These are phyloP conservation scores for Paraphoma chrysanthemicola DNA, from an alignment of 2,329 filamentous ascomycete genomes.

Conservation along the genomic window DNA sequence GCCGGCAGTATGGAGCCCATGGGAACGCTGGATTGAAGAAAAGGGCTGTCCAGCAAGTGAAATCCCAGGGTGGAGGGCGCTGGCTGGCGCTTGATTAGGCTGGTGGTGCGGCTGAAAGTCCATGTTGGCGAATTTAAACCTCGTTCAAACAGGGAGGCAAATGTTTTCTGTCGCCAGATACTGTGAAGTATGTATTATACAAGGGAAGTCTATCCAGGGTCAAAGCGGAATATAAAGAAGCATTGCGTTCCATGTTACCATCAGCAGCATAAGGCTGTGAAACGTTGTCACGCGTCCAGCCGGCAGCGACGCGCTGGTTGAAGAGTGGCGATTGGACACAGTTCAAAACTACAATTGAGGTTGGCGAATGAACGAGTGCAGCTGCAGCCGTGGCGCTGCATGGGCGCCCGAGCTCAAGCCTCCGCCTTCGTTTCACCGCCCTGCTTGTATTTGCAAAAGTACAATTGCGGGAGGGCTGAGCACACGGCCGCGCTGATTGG, in stretches of 20 bases:
- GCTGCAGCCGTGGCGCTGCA: neutral
- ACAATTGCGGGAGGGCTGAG: neutral
- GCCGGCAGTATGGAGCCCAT: neutral
- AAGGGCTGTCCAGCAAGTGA: neutral
- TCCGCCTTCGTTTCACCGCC: neutral
- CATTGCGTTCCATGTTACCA: neutral
- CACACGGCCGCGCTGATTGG: neutral
- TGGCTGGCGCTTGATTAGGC: neutral
- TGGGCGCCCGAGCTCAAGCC: too few species aligned
- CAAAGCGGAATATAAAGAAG: neutral
- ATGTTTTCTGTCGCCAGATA: neutral
- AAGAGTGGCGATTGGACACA: slow-evolving; percentile 6
- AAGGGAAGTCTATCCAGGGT: neutral
- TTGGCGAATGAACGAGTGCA: neutral
- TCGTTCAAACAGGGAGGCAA: neutral
- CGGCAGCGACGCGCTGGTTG: neutral
- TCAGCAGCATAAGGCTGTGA: neutral
- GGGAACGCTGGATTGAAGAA: neutral
- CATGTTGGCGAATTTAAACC: neutral
- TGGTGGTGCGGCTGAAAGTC: neutral
- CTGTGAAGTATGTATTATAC: neutral
- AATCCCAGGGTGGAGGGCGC: neutral
- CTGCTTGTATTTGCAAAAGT: neutral
- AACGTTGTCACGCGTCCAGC: neutral
- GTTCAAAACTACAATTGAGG: slow-evolving; percentile 7